A percentile compares a stretch with the other conserved stretches of the same genome.
These are phyloP conservation scores for Chalciporus chontae DNA, from an alignment of 768 basidiomycete species.

Conservation along the genomic window DNA sequence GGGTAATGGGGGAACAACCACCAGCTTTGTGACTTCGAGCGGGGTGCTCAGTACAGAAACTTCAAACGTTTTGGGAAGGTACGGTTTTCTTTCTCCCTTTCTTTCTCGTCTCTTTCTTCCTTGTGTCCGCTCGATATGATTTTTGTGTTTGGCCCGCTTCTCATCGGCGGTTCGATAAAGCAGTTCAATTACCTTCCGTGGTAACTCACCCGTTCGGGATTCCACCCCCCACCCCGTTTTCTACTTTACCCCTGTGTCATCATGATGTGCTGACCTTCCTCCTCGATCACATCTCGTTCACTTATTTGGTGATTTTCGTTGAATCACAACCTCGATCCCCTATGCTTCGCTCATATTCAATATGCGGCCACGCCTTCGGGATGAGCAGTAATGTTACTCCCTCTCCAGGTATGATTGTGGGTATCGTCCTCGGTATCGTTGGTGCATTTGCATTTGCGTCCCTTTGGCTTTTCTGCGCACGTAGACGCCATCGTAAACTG, in stretches of 20 bases:
- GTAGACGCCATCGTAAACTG: conserved; percentile 26
- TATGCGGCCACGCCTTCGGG: conserved; percentile 2
- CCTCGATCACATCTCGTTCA: conserved; percentile 9
- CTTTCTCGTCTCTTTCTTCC: background rate
- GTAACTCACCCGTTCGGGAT: conserved; percentile 1
- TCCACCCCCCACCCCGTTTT: conserved; percentile 6
- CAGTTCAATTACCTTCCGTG: conserved; percentile 4
- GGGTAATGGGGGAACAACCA: conserved; percentile 12
- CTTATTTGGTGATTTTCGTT: conserved; percentile 8
- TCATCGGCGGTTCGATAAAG: conserved; percentile 7
- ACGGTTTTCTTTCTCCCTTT: conserved; percentile 6
- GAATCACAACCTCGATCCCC: conserved; percentile 5
- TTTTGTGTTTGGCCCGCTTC: background rate
- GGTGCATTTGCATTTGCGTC: conserved; percentile 25
- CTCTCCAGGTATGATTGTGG: conserved; percentile 25
- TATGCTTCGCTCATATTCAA: conserved; percentile 1
- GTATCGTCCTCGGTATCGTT: conserved; percentile 22
- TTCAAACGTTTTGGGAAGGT: conserved; percentile 12
- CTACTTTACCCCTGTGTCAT: conserved; percentile 18
- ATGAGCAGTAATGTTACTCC: conserved; percentile 6
- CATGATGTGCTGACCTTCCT: conserved; percentile 20
- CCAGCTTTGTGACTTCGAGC: conserved; percentile 20
- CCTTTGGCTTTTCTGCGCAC: conserved; percentile 33
- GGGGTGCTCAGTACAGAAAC: conserved; percentile 22
- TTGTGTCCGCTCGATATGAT: background rate